phyloP scores from a whole-genome alignment of 148 eudicot species.

The Chenopodium quinoa region DNA sequence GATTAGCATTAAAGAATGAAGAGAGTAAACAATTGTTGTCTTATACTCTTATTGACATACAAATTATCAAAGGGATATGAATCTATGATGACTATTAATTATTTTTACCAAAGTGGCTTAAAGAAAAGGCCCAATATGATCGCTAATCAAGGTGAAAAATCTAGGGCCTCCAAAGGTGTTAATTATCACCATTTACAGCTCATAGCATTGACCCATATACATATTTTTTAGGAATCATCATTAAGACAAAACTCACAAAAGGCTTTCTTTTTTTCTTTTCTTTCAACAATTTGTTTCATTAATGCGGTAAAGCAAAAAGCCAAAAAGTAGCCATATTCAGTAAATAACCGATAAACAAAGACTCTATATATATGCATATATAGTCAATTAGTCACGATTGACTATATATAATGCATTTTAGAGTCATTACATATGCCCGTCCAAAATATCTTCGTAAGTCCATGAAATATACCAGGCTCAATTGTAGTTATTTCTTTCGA shows the following conservation, averaged over 20 bases:
- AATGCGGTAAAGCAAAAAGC: neutral
- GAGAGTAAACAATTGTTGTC: no score
- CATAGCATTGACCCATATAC: conserved; percentile 3
- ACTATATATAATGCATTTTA: no score
- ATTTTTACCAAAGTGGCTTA: neutral
- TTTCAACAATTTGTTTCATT: neutral
- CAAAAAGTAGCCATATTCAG: neutral
- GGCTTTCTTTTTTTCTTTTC: no score
- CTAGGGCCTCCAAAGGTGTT: conserved; percentile 1
- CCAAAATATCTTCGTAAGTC: no score
- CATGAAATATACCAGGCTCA: no score
- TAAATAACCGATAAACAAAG: neutral
- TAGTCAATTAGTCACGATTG: no score
- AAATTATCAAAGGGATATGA: neutral
- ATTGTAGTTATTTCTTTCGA: no score
- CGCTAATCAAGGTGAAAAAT: neutral
- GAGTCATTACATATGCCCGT: no score
- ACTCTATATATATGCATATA: no score
- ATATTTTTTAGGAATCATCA: neutral
- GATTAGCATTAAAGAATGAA: no score
- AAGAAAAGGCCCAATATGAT: neutral
- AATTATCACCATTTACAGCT: conserved; percentile 12
- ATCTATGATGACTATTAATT: no score
- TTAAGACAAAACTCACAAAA: neutral
- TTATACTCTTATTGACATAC: conserved; percentile 2